Base-by-base conservation (phyloP, 2,329 filamentous ascomycete species). In the Fusarium piperis region DNA sequence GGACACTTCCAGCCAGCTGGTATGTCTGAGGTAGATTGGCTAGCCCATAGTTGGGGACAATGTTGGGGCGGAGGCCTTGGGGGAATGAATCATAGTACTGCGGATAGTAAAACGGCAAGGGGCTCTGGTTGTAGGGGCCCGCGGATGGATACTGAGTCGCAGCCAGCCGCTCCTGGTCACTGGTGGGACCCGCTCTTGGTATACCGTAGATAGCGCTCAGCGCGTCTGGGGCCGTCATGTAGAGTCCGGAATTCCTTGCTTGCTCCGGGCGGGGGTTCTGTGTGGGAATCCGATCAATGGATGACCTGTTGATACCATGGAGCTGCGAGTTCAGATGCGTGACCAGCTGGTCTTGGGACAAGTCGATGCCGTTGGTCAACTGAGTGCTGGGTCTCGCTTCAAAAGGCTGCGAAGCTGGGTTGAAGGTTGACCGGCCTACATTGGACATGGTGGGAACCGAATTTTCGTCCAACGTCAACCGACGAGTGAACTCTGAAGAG, bases 301-400 rank as follows among this genome's bases (percentile, higher is more conserved):
- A 83, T 28, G 77, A 79, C 44, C 82, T 81, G 67, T 82, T 81
- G 55, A 81, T 64, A 26, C 68, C 59, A 32, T 73, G 65, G 35
- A 77, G 73, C 41, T 79, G 76, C 4, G 69, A 61, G 35, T 75
- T 61, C 15, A 77, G 73, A 36, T 79, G 76, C 4, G 69, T 60
- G 28, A 75, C 61, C 15, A 81, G 59, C 16, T 72, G 51, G 9
- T 84, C 83, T 15, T 76, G 44, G 51, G 79, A 80, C 32, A 78
- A 36, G 18, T 83, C 81, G 36, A 79, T 67, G 51, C 76, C 78
- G 41, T 73, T 73, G 26, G 69, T 78, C 51, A 72, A 74, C 68
- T 85, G 83, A 6, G 84, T 84, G 9, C 78, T 81, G 1, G 85
- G 83, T 68, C 88, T 86, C 68, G 85, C 78, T 67, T 85, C 84